phyloP scores from a whole-genome alignment of 1,284 basidiomycete species.

The Cutaneotrichosporon dermatis region DNA sequence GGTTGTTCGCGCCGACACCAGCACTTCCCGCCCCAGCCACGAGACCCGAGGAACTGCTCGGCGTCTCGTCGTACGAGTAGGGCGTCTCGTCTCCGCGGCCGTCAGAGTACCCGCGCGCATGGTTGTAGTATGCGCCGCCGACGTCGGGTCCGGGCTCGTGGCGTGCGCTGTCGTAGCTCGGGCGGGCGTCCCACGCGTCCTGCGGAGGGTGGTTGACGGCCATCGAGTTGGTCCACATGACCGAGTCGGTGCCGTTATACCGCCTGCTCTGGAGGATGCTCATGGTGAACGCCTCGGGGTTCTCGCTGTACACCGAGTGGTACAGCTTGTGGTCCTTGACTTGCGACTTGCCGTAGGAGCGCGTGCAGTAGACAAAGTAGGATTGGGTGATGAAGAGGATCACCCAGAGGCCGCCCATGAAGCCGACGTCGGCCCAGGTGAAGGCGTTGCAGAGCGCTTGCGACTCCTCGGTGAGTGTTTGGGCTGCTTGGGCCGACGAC shows the following conservation, averaged over 20 bases:
- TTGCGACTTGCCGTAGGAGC: slow-evolving; percentile 69
- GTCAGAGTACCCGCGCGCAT: slow-evolving; percentile 7
- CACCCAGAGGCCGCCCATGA: slow-evolving; percentile 81
- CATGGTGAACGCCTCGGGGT: slow-evolving; percentile 57
- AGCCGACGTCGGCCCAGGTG: slow-evolving; percentile 82
- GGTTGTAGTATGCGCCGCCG: slow-evolving; percentile 17
- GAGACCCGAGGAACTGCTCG: background rate
- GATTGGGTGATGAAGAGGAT: slow-evolving; percentile 71
- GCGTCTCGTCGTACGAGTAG: background rate
- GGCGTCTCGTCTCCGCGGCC: background rate
- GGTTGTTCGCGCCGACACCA: background rate
- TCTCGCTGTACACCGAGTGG: slow-evolving; percentile 60
- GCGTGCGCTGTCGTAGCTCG: slow-evolving; percentile 53
- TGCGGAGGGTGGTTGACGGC: slow-evolving; percentile 17
- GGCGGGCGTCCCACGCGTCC: slow-evolving; percentile 69
- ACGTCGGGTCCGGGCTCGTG: slow-evolving; percentile 17
- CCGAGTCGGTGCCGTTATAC: slow-evolving; percentile 56
- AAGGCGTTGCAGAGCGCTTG: slow-evolving; percentile 76
- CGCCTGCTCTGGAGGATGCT: slow-evolving; percentile 57
- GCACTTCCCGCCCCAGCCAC: background rate
- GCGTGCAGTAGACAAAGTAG: slow-evolving; percentile 55
- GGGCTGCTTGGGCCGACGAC: slow-evolving; percentile 1
- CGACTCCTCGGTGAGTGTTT: slow-evolving; percentile 52
- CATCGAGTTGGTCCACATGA: slow-evolving; percentile 20
- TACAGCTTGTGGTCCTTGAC: slow-evolving; percentile 74